phyloP scores from a whole-genome alignment of 306 rosid genomes.

The Mimosa pudica region DNA sequence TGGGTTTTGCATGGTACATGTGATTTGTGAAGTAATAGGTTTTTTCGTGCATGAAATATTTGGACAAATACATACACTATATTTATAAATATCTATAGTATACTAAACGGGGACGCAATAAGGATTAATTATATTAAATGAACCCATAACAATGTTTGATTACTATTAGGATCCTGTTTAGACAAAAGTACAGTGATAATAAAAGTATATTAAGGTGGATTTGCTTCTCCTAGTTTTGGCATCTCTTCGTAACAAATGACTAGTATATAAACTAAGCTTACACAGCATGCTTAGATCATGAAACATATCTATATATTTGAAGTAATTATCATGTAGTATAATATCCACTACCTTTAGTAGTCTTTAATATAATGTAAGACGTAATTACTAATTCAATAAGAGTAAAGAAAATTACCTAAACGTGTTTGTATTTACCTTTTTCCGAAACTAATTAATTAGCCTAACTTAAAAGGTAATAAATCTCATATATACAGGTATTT shows the following conservation, averaged over 20 bases:
- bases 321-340: too few species aligned
- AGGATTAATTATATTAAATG: conserved; percentile 19
- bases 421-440: too few species aligned
- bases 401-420: too few species aligned
- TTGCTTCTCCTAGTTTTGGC: not conserved
- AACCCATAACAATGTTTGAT: conserved; percentile 26
- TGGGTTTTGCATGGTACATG: conserved; percentile 23
- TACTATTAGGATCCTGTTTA: not conserved
- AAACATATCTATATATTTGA: not conserved
- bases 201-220: not conserved
- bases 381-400: too few species aligned
- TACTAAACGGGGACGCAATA: conserved; percentile 35
- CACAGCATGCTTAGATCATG: not conserved
- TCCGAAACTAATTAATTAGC: too few species aligned
- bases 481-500: too few species aligned
- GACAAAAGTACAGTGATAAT: not conserved
- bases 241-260: not conserved
- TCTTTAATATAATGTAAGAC: too few species aligned
- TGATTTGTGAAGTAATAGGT: conserved; percentile 22
- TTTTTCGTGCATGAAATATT: conserved; percentile 44
- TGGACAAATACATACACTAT: conserved; percentile 10
- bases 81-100: conserved; percentile 26
- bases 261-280: too few species aligned
- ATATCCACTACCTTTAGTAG: too few species aligned
- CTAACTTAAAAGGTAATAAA: too few species aligned